phyloP scores from a whole-genome alignment of 805 yeast genomes.

The Grigorovia humatica region DNA sequence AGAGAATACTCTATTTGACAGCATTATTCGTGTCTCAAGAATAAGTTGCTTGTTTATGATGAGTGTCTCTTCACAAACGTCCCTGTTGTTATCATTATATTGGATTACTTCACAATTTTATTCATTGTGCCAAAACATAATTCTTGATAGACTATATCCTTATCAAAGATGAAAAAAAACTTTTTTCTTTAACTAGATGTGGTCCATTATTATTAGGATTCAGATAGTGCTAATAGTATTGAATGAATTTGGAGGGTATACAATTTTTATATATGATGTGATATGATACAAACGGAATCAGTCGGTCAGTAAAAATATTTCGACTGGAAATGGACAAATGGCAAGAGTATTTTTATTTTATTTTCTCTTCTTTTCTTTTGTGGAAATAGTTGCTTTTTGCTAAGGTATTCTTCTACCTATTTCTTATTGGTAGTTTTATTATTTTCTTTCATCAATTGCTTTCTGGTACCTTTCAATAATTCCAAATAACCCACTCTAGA shows the following conservation, averaged over 20 bases:
- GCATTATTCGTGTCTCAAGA: conserved; percentile 45
- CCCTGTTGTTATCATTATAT: conserved; percentile 70
- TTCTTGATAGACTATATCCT: conserved; percentile 60
- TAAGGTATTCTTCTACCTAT: not conserved
- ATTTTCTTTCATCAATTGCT: conserved; percentile 54
- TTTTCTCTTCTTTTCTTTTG: too few species aligned
- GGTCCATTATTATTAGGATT: not conserved
- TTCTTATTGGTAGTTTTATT: conserved; percentile 2
- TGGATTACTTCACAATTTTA: conserved; percentile 82
- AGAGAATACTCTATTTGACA: conserved; percentile 17
- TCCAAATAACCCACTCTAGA: conserved; percentile 92
- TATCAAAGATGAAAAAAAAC: conserved; percentile 7
- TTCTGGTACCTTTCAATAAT: conserved; percentile 79
- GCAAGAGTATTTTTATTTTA: too few species aligned
- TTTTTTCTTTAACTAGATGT: too few species aligned
- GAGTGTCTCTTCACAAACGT: conserved; percentile 80
- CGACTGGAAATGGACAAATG: too few species aligned
- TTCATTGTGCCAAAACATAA: conserved; percentile 64
- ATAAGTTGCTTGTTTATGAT: conserved; percentile 69
- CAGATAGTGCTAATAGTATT: not conserved
- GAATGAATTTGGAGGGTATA: conserved; percentile 2
- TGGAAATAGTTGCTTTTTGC: too few species aligned
- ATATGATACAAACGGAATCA: not conserved
- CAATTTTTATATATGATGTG: not conserved
- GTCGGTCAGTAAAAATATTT: too few species aligned